Conservation (phyloP, 352 stramenopile genomes). For the Pythium brachiatum region DNA sequence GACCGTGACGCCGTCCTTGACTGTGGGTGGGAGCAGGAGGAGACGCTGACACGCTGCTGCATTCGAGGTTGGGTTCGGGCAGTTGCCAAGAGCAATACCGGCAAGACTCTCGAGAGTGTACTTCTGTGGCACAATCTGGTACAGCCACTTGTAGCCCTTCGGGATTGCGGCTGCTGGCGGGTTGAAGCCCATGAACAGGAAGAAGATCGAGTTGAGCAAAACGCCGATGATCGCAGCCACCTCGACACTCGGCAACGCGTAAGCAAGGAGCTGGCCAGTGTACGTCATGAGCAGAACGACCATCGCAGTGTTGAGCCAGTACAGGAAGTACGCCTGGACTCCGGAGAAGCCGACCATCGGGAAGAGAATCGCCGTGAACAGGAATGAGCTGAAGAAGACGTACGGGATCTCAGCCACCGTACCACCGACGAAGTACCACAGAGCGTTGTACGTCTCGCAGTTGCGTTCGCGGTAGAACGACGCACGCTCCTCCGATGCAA, state of each 20-base stretch:
- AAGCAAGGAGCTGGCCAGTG: constrained; percentile 71
- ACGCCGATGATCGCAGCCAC: constrained; percentile 36
- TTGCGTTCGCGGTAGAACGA: constrained; percentile 86
- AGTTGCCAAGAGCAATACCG: constrained; percentile 39
- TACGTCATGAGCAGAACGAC: constrained; percentile 60
- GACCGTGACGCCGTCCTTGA: constrained; percentile 34
- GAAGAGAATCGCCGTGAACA: constrained; percentile 72
- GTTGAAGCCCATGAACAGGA: constrained; percentile 54
- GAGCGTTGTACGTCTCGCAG: constrained; percentile 70
- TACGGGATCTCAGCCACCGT: constrained; percentile 77
- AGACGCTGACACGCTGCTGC: too few relatives aligned
- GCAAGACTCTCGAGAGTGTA: constrained; percentile 39
- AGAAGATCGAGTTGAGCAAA: constrained; percentile 43
- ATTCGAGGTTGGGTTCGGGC: constrained; percentile 3
- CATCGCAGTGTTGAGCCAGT: constrained; percentile 57
- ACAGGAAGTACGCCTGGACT: constrained; percentile 44
- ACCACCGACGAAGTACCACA: constrained; percentile 44
- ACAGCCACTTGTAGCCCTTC: constrained; percentile 33
- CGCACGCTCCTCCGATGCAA: constrained; percentile 70
- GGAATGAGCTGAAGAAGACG: constrained; percentile 29
- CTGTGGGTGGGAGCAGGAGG: constrained; percentile 34
- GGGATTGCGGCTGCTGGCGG: constrained; percentile 32
- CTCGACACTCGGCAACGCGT: constrained; percentile 39
- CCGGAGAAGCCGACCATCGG: constrained; percentile 51
- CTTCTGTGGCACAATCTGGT: constrained; percentile 36